These are phyloP conservation scores for Castanea sativa DNA, from an alignment of 306 rosid genomes.

Conservation along the genomic window DNA sequence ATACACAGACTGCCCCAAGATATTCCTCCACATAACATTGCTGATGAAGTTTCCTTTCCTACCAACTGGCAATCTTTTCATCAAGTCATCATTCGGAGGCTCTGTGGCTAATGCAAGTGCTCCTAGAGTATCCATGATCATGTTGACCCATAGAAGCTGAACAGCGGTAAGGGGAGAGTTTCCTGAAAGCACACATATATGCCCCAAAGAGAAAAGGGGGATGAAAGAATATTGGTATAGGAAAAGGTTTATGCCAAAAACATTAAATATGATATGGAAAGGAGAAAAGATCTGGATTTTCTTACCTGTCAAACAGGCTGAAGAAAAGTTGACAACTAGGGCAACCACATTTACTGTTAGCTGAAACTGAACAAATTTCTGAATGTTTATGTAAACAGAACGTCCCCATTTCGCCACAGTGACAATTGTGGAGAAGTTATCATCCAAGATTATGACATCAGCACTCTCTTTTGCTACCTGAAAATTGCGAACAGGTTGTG, in stretches of 20 bases:
- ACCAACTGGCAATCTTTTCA: conserved; percentile 94
- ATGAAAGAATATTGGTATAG: not conserved
- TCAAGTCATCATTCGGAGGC: conserved; percentile 82
- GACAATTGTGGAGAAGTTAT: conserved; percentile 92
- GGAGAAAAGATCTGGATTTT: conserved; percentile 15
- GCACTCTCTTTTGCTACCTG: conserved; percentile 99
- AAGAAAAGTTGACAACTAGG: conserved; percentile 88
- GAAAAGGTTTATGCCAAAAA: conserved; percentile 6
- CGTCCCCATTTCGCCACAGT: conserved; percentile 99
- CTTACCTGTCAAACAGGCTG: conserved; percentile 93
- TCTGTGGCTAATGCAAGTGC: conserved; percentile 98
- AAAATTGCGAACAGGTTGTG: conserved; percentile 23
- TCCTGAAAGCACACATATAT: conserved; percentile 44
- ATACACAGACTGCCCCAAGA: conserved; percentile 83
- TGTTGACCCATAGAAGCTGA: conserved; percentile 98
- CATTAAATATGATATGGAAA: conserved; percentile 1
- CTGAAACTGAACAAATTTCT: conserved; percentile 98
- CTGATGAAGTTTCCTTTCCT: conserved; percentile 94
- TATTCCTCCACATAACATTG: conserved; percentile 98
- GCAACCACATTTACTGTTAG: conserved; percentile 95
- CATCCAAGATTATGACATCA: conserved; percentile 90
- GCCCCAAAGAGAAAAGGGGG: conserved; percentile 3
- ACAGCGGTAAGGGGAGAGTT: conserved; percentile 97
- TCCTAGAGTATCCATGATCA: conserved; percentile 99
- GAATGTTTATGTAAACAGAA: conserved; percentile 92